Conservation (phyloP, 1,284 basidiomycete species). For the Trichosporon sp. region DNA sequence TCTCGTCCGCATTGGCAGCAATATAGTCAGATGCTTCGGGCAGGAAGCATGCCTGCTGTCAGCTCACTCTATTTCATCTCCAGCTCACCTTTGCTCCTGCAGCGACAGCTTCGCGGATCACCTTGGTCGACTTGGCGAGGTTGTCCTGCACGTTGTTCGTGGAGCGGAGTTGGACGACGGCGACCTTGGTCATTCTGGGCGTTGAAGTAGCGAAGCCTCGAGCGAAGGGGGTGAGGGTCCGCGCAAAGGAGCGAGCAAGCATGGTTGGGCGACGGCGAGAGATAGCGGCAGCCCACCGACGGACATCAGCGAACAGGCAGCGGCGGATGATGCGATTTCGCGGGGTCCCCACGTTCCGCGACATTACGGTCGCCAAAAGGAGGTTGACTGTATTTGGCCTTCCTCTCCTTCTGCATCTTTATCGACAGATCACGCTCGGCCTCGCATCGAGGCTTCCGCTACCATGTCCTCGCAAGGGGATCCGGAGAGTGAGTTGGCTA, state of each 20-base stretch:
- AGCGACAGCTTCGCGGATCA: constrained; percentile 48
- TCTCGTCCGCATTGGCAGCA: constrained; percentile 42
- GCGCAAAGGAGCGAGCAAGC: neutral
- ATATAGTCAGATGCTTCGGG: constrained; percentile 56
- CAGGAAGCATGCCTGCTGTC: constrained; percentile 46
- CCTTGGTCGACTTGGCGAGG: constrained; percentile 34
- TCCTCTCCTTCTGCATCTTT: neutral
- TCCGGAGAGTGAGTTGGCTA: constrained; percentile 17
- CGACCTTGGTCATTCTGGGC: constrained; percentile 26
- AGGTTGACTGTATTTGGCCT: neutral
- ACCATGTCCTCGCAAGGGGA: constrained; percentile 20
- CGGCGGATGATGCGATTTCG: neutral
- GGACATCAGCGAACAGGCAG: neutral
- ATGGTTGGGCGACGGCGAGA: neutral
- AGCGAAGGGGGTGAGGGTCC: neutral
- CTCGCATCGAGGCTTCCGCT: neutral
- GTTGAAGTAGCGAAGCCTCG: constrained; percentile 1
- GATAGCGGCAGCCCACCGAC: neutral
- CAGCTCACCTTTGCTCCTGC: constrained; percentile 47
- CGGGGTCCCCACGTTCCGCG: neutral
- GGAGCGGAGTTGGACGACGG: constrained; percentile 39
- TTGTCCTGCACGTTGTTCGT: constrained; percentile 44
- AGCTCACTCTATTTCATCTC: neutral
- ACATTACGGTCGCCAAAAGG: neutral
- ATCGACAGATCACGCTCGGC: neutral